These are phyloP conservation scores for Pseudonitzschia delicatissima DNA, from an alignment of 108 stramenopile species.

Conservation along the genomic window DNA sequence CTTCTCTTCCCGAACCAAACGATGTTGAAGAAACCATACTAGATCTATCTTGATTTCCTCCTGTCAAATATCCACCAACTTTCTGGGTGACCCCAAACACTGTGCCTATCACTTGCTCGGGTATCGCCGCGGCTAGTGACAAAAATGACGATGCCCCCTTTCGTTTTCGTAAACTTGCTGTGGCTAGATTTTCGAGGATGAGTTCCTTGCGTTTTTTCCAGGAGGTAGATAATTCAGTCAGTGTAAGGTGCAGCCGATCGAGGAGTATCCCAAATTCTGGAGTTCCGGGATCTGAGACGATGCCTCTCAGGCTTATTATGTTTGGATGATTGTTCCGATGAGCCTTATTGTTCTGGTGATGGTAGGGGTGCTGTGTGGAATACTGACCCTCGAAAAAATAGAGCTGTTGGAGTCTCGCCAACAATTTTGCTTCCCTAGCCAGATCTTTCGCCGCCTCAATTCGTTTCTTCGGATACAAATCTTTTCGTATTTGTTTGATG, in stretches of 20 bases:
- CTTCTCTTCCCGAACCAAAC: neutral
- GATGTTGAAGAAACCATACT: too few relatives aligned
- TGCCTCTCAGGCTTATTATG: slow-evolving; percentile 59
- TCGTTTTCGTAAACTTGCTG: neutral
- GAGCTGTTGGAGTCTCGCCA: slow-evolving; percentile 36
- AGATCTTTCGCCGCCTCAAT: slow-evolving; percentile 49
- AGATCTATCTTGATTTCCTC: neutral
- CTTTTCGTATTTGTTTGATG: slow-evolving; percentile 34
- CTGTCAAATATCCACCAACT: too few relatives aligned
- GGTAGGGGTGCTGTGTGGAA: neutral
- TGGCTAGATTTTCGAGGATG: neutral
- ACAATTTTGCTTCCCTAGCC: slow-evolving; percentile 70
- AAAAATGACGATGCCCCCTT: neutral
- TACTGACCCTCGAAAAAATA: neutral
- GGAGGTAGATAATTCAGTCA: slow-evolving; percentile 44
- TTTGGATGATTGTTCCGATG: slow-evolving; percentile 47
- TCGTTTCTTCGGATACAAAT: slow-evolving; percentile 41
- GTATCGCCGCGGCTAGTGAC: neutral
- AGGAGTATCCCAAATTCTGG: slow-evolving; percentile 54
- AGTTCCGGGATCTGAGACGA: slow-evolving; percentile 40
- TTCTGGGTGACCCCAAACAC: too few relatives aligned
- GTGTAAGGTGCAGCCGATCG: slow-evolving; percentile 56
- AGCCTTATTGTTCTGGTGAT: neutral
- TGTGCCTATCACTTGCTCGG: neutral
- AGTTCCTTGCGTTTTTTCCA: slow-evolving; percentile 40